Evolutionary conservation across 768 basidiomycete species (phyloP).

Genomic region (Leccinum arenicola): DNA sequence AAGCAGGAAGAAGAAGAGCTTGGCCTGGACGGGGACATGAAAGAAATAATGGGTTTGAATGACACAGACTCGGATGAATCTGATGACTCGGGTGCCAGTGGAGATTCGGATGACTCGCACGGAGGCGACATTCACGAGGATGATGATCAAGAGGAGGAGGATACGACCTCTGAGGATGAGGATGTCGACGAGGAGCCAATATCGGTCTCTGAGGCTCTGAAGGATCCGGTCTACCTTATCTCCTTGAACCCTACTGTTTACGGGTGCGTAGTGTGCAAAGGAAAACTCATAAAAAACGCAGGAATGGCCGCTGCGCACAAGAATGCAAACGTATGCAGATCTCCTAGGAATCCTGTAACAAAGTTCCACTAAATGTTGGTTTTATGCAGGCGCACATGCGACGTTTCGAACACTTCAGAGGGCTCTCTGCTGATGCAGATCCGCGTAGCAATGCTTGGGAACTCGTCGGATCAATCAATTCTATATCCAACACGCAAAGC

Average conservation of each 20-base stretch:
- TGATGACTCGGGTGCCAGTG: constrained; percentile 25
- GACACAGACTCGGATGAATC: constrained; percentile 76
- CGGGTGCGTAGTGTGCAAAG: constrained; percentile 68
- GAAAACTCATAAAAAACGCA: constrained; percentile 62
- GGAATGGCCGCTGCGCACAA: constrained; percentile 58
- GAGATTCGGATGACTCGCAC: constrained; percentile 26
- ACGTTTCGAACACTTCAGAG: constrained; percentile 50
- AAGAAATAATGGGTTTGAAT: constrained; percentile 60
- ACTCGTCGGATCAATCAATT: constrained; percentile 26
- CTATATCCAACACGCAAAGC: background rate
- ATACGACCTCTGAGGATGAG: constrained; percentile 24
- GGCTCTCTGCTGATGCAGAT: constrained; percentile 38
- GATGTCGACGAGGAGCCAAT: constrained; percentile 38
- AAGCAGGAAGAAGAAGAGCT: constrained; percentile 63
- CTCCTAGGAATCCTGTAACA: background rate
- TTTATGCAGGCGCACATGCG: constrained; percentile 58
- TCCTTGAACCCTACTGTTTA: constrained; percentile 53
- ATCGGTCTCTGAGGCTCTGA: constrained; percentile 56
- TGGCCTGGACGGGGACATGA: constrained; percentile 62
- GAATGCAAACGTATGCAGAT: constrained; percentile 58
- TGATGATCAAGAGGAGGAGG: constrained; percentile 27
- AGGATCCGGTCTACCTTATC: constrained; percentile 60
- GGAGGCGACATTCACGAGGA: constrained; percentile 21
- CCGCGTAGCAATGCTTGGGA: constrained; percentile 49
- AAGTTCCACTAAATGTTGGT: background rate